phyloP scores from a whole-genome alignment of 1,139 yeast species.

The Scheffersomyces parashehatae region DNA sequence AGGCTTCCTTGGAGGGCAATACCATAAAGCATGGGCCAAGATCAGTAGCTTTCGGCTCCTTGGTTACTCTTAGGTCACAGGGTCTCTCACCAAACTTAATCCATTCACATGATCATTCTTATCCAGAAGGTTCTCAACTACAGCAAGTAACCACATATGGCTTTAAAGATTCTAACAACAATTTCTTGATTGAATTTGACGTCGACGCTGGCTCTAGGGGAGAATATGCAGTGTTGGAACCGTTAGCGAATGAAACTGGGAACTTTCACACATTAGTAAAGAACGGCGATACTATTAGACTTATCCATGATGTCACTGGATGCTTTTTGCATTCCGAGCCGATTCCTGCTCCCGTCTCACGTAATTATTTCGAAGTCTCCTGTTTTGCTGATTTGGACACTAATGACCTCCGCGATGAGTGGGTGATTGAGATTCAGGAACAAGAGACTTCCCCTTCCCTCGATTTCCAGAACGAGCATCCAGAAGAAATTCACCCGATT shows the following conservation, averaged over 20 bases:
- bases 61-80: constrained; percentile 67
- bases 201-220: constrained; percentile 23
- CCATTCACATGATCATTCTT: constrained; percentile 68
- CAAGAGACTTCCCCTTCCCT: constrained; percentile 57
- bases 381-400: constrained; percentile 60
- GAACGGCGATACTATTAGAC: constrained; percentile 57
- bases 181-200: constrained; percentile 56
- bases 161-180: constrained; percentile 67
- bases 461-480: constrained; percentile 41
- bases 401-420: constrained; percentile 68
- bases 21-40: constrained; percentile 60
- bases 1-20: constrained; percentile 61
- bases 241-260: constrained; percentile 17
- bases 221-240: constrained; percentile 33
- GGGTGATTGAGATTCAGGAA: constrained; percentile 65
- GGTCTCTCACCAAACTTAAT: constrained; percentile 69
- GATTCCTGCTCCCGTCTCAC: constrained; percentile 56
- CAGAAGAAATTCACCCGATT: constrained; percentile 57
- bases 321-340: constrained; percentile 65
- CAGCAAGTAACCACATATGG: constrained; percentile 79
- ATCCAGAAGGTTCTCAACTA: constrained; percentile 75
- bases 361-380: constrained; percentile 59
- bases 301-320: constrained; percentile 54
- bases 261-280: constrained; percentile 25
- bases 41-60: constrained; percentile 60